A percentile compares a stretch with the other conserved stretches of the same genome.
Evolutionary conservation across 2,329 filamentous ascomycete genomes (phyloP).

Genomic region (Tricladium varicosporioides): DNA sequence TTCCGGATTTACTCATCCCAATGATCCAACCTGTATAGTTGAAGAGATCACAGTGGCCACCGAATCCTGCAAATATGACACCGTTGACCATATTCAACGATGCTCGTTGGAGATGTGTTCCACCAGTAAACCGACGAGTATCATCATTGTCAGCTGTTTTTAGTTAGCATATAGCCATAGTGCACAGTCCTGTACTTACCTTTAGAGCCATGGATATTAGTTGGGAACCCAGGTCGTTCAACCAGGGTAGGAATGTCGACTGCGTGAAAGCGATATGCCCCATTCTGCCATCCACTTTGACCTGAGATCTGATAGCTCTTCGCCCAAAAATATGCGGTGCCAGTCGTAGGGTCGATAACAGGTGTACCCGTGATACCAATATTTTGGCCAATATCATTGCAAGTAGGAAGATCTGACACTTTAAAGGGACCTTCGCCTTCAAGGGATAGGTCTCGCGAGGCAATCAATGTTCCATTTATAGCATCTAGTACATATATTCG

Average conservation of each 20-base stretch:
- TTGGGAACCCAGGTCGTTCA: constrained; percentile 14
- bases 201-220: constrained; percentile 9
- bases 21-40: constrained; percentile 41
- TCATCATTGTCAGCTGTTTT: constrained; percentile 12
- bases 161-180: background rate
- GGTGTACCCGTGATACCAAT: constrained; percentile 24
- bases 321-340: constrained; percentile 27
- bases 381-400: constrained; percentile 11
- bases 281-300: constrained; percentile 19
- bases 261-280: constrained; percentile 25
- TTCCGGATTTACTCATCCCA: constrained; percentile 14
- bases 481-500: constrained; percentile 16
- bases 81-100: constrained; percentile 45
- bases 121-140: constrained; percentile 35
- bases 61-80: constrained; percentile 51
- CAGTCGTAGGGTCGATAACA: constrained; percentile 27
- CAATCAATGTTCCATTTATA: constrained; percentile 15
- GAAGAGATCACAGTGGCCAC: constrained; percentile 54
- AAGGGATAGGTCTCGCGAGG: constrained; percentile 9
- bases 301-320: constrained; percentile 23
- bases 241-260: constrained; percentile 16
- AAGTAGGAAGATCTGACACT: constrained; percentile 8
- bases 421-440: constrained; percentile 14
- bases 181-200: background rate
- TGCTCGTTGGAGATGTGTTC: constrained; percentile 51